phyloP scores from a whole-genome alignment of 1,139 yeast species.

The Arxiozyma bovina region DNA sequence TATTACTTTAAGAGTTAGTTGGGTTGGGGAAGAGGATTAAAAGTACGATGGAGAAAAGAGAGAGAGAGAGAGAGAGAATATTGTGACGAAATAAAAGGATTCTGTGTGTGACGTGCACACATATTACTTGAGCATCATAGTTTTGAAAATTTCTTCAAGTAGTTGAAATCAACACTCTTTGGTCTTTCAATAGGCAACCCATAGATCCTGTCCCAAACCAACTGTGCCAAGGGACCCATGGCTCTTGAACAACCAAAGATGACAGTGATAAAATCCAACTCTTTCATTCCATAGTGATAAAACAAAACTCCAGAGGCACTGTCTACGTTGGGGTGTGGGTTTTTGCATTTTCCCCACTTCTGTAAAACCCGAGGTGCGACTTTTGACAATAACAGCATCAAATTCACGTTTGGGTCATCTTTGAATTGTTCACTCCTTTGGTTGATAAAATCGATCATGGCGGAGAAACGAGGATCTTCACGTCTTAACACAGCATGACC shows the following conservation, averaged over 20 bases:
- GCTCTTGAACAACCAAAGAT: constrained; percentile 53
- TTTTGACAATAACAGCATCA: constrained; percentile 33
- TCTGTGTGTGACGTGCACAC: not conserved
- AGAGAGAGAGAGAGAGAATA: not conserved
- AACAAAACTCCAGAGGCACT: constrained; percentile 50
- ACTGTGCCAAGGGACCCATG: constrained; percentile 49
- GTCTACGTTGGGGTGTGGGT: constrained; percentile 59
- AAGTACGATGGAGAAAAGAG: not conserved
- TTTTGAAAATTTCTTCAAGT: constrained; percentile 3
- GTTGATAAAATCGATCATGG: constrained; percentile 33
- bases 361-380: constrained; percentile 49
- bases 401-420: constrained; percentile 28
- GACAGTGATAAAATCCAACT: constrained; percentile 49
- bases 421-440: constrained; percentile 28
- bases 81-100: not conserved
- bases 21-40: not conserved
- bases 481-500: constrained; percentile 95
- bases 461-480: constrained; percentile 66
- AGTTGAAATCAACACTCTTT: constrained; percentile 32
- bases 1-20: no score
- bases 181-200: constrained; percentile 60
- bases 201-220: constrained; percentile 51
- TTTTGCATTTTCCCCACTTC: constrained; percentile 54
- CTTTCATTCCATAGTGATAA: constrained; percentile 50
- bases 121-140: not conserved